Evolutionary conservation across 805 yeast genomes (phyloP), one percentile per base, ranked within the genome.

Genomic region (Candida ortonii): DNA sequence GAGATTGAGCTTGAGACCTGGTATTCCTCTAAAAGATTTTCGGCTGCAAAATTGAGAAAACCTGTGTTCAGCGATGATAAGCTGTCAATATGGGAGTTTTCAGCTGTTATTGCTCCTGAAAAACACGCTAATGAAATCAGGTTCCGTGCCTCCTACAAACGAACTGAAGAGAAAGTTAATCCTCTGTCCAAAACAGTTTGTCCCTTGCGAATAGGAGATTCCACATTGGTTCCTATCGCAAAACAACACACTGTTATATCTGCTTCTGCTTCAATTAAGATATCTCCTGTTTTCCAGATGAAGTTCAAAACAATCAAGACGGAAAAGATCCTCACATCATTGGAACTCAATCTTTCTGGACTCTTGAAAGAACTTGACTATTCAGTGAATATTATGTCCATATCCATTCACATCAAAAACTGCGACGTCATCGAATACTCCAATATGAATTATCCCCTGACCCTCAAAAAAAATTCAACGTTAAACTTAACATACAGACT

Each of bases 401-500:
- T 57, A 1, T 23, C 29, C 2, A 26, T 57, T 11, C 33, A 37
- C 9, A 43, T 55, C 17, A 33, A 41, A 12, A 53, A 52, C 36
- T 57, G 61, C 36, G 51, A 49, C 8, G 27, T 53, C 8, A 30
- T 37, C 7, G 44, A 45, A 7, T 46, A 49, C 22, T 47, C 55
- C 3, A 22, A 36, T 2, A 24, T 57, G 3, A 12, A 32, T 1
- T 57, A 43, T 59, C 63, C 70, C 50, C 27, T 70, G 58, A 16
- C 16, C 9, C 36, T 58, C 16, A 31, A 28, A 3, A 39, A 44
- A 3, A 43, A 38, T 8, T 35, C 50, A 2, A 41, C 36, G 7
- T 30, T 57, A 5, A 43, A 52, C 7, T 33, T 55, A 7, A 55
- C 57, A 8, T 59, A 55, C 39, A 47, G 40, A 22, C 37, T 59